Base-by-base conservation (phyloP, 768 basidiomycete species). In the Solioccasus polychromus region DNA sequence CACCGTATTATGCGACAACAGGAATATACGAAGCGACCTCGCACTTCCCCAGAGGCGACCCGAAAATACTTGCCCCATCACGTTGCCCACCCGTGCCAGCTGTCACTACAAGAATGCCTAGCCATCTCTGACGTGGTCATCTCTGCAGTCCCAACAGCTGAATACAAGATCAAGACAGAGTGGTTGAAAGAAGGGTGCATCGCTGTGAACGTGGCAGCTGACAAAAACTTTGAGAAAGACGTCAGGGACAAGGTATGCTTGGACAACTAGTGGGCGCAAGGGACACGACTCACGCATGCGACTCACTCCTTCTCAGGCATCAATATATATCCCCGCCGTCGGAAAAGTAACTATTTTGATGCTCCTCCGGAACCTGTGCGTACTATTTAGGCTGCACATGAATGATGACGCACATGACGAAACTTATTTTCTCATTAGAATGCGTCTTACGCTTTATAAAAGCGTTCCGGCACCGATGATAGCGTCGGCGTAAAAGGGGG, bases 311-410 rank as follows among this genome's bases (percentile, higher is more conserved):
- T 39, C 10, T 23, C 43, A 46, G 93, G 94, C 93, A 10, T 92
- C 92, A 12, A 73, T 99, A 47, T 97, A 97, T 66, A 76, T 98
- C 52, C 93, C 95, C 8, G 85, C 91, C 5, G 92, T 99, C n/a
- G 96, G 96, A 17, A 96, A 95, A 70, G 88, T 96, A 46, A 99
- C 96, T 2, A 96, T 97, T 54, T 72, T 94, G 61, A 95, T 99
- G 91, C 77, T 99, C n/a, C 77, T 96, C 59, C 80, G 95, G 37
- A 99, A 99, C 64, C 61, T 99, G 88, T 93, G 63, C 61, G 91
- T 72, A 5, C 39, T 37, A 35, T 42, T 46, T 52, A 3, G 25
- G 18, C 29, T 34, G 18, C 39, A 37, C 22, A 19, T 36, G 12
- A 17, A 48, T 37, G 38, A 42, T 37, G 38, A 42, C 28, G 29